Percentiles rank a stretch among this genome's conserved stretches.
These are phyloP conservation scores for Pythium insidiosum DNA, from an alignment of 352 stramenopile genomes.

Conservation along the genomic window DNA sequence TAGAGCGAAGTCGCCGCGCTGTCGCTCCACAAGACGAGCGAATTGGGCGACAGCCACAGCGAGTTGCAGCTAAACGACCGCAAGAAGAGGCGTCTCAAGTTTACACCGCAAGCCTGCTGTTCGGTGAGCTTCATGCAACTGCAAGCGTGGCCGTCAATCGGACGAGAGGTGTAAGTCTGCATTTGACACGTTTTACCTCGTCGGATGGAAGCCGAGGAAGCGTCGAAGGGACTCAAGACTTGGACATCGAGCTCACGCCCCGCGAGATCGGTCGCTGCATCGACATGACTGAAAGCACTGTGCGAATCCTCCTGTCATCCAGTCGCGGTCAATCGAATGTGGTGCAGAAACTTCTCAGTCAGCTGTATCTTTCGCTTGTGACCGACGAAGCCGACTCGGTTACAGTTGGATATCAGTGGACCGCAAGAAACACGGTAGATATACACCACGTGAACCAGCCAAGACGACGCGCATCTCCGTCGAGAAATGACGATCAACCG, in stretches of 20 bases:
- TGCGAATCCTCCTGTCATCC: conserved; percentile 14
- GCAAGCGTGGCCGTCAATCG: too few relatives aligned
- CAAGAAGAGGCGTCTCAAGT: too few relatives aligned
- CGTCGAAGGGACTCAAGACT: neutral
- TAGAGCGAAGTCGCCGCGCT: too few relatives aligned
- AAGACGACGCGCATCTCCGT: too few relatives aligned
- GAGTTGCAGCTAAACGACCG: too few relatives aligned
- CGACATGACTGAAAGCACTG: conserved; percentile 15
- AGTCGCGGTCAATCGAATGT: conserved; percentile 9
- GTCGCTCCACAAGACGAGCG: too few relatives aligned
- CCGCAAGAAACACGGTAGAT: neutral
- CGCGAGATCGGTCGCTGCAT: conserved; percentile 4
- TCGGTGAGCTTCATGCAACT: too few relatives aligned
- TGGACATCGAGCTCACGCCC: conserved; percentile 1
- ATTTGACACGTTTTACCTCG: conserved; percentile 7
- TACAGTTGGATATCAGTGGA: conserved; percentile 8
- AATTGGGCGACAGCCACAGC: too few relatives aligned
- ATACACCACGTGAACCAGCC: too few relatives aligned
- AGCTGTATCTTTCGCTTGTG: conserved; percentile 5
- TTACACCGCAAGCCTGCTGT: too few relatives aligned
- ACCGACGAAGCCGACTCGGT: neutral
- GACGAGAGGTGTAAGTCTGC: too few relatives aligned
- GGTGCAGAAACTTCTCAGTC: conserved; percentile 11
- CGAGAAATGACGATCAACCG: too few relatives aligned
- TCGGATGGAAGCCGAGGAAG: neutral